Percentiles rank a stretch among this genome's conserved stretches.
Evolutionary conservation across 2,329 filamentous ascomycete genomes (phyloP).

Genomic region (Bipolaris gigantea): DNA sequence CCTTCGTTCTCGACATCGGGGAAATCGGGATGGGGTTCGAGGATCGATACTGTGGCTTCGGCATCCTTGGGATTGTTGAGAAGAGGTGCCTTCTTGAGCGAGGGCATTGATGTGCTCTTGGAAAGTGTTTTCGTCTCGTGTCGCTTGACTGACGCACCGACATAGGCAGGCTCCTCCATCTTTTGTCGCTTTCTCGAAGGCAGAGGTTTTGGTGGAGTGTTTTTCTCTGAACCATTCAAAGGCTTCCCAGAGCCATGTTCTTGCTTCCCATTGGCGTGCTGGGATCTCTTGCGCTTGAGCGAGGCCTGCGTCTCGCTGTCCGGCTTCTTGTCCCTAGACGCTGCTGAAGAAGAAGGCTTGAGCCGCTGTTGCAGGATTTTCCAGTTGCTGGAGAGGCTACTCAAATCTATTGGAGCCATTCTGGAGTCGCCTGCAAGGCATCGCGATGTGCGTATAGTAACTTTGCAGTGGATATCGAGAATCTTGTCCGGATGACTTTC

Average conservation of each 20-base stretch:
- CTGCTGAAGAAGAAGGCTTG: slow-evolving; percentile 39
- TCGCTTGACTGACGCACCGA: slow-evolving; percentile 40
- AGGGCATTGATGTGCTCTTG: slow-evolving; percentile 39
- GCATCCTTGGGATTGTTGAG: slow-evolving; percentile 57
- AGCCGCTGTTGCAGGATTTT: slow-evolving; percentile 70
- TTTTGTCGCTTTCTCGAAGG: slow-evolving; percentile 41
- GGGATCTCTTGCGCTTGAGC: slow-evolving; percentile 42
- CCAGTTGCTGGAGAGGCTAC: slow-evolving; percentile 65
- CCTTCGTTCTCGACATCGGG: slow-evolving; percentile 50
- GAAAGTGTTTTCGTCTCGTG: slow-evolving; percentile 49
- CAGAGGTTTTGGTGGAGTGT: slow-evolving; percentile 21
- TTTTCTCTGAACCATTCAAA: slow-evolving; percentile 40
- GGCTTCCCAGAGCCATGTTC: slow-evolving; percentile 21
- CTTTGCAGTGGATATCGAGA: slow-evolving; percentile 17
- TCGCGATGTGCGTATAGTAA: slow-evolving; percentile 27
- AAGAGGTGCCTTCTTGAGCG: slow-evolving; percentile 50
- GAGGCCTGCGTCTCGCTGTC: slow-evolving; percentile 29
- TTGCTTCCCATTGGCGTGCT: slow-evolving; percentile 24
- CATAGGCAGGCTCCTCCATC: slow-evolving; percentile 41
- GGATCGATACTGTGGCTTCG: slow-evolving; percentile 56
- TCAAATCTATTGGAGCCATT: slow-evolving; percentile 47
- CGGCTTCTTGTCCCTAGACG: slow-evolving; percentile 28
- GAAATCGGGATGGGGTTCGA: slow-evolving; percentile 47
- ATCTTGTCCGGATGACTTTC: slow-evolving; percentile 18
- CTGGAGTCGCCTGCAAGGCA: slow-evolving; percentile 32